Conservation (phyloP, 2,329 filamentous ascomycete species). For the Colletotrichum tamarilloi region DNA sequence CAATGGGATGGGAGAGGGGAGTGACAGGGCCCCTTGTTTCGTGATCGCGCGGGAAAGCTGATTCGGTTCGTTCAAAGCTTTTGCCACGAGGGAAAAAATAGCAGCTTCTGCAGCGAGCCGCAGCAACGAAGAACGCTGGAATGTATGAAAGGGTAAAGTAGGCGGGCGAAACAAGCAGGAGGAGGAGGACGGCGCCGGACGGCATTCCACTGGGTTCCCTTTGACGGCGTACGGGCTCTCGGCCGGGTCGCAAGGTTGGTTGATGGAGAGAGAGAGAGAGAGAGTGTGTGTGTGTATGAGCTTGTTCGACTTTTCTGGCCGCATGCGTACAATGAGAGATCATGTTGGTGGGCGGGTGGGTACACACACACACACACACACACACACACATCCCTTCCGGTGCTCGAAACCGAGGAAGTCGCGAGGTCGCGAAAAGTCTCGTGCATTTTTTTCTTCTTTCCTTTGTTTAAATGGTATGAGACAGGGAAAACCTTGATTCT, state of each 20-base stretch:
- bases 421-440: too few species aligned
- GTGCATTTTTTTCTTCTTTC: neutral
- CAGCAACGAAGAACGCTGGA: neutral
- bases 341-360: neutral
- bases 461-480: neutral
- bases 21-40: neutral
- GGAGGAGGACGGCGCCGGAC: neutral
- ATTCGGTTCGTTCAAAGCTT: neutral
- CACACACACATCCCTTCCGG: neutral
- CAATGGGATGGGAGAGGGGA: neutral
- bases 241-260: conserved; percentile 7
- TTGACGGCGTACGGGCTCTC: neutral
- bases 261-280: too few species aligned
- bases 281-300: too few species aligned
- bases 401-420: neutral
- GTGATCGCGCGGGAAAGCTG: neutral
- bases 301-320: neutral
- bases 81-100: conserved; percentile 20
- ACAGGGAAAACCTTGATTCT: neutral
- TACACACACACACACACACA: neutral
- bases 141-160: neutral
- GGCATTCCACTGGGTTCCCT: neutral
- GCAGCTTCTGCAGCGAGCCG: neutral
- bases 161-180: too few species aligned
- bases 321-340: neutral